These are phyloP conservation scores for Russula foetens DNA, from an alignment of 768 basidiomycete species.

Conservation along the genomic window DNA sequence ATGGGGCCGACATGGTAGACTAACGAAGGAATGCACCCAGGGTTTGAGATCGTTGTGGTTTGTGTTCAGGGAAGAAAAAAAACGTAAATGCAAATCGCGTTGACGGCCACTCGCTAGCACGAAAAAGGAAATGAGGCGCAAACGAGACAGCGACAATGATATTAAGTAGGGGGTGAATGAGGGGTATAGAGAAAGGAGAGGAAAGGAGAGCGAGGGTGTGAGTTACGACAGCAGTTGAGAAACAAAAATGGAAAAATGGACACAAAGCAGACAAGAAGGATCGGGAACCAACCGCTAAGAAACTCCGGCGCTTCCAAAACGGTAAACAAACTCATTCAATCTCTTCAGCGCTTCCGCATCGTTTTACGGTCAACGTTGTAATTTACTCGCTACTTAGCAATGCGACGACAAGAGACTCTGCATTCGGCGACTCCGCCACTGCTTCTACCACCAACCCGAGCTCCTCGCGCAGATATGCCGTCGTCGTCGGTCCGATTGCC, in stretches of 20 bases:
- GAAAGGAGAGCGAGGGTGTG: too few relatives aligned
- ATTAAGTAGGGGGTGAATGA: too few relatives aligned
- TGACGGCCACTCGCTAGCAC: too few relatives aligned
- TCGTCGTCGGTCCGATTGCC: conserved; percentile 64
- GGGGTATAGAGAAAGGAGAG: too few relatives aligned
- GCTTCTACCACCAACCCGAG: conserved; percentile 45
- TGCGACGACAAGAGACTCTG: conserved; percentile 38
- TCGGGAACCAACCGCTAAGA: too few relatives aligned
- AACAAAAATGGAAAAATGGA: too few relatives aligned
- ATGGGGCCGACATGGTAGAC: neutral
- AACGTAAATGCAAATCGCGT: neutral
- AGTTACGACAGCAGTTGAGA: too few relatives aligned
- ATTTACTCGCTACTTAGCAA: conserved; percentile 18
- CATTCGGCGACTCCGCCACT: conserved; percentile 46
- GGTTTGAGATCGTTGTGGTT: neutral
- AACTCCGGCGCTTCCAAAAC: too few relatives aligned
- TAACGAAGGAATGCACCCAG: neutral
- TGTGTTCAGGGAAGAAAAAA: neutral
- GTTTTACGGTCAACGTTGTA: neutral
- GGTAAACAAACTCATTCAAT: too few relatives aligned
- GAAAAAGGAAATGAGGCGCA: neutral
- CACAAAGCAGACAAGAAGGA: too few relatives aligned
- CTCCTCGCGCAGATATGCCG: conserved; percentile 39
- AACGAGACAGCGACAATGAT: too few relatives aligned
- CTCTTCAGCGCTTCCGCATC: too few relatives aligned